Conservation (phyloP, 352 stramenopile species). For the Blastocystis sp. region DNA sequence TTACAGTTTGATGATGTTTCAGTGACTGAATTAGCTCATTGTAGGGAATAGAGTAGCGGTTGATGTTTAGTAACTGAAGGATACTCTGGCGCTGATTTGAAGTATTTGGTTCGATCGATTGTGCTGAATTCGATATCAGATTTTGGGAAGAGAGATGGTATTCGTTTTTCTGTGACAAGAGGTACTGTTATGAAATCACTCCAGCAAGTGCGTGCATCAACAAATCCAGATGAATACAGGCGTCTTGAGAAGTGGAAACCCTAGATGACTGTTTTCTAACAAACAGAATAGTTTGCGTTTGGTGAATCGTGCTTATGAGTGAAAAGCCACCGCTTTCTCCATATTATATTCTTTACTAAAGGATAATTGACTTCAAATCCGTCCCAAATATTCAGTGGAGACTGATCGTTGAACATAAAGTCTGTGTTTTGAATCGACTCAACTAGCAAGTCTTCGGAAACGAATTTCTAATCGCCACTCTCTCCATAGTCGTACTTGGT, state of each 20-base stretch:
- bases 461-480: too few species aligned
- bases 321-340: not conserved
- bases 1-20: not conserved
- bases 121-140: not conserved
- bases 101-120: constrained; percentile 18
- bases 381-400: not conserved
- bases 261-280: constrained; percentile 66
- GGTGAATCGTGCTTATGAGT: not conserved
- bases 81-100: constrained; percentile 33
- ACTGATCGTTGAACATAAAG: not conserved
- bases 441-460: not conserved
- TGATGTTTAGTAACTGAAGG: constrained; percentile 17
- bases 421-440: not conserved
- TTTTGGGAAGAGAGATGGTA: not conserved
- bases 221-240: not conserved
- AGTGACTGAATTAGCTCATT: not conserved
- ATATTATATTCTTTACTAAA: not conserved
- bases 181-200: not conserved
- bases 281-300: not conserved
- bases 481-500: too few species aligned
- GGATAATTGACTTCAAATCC: not conserved
- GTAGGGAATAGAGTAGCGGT: not conserved
- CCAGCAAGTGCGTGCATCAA: not conserved
- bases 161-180: not conserved
- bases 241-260: constrained; percentile 1